phyloP scores from a whole-genome alignment of 2,329 filamentous ascomycete species.

The Botrytis porri region DNA sequence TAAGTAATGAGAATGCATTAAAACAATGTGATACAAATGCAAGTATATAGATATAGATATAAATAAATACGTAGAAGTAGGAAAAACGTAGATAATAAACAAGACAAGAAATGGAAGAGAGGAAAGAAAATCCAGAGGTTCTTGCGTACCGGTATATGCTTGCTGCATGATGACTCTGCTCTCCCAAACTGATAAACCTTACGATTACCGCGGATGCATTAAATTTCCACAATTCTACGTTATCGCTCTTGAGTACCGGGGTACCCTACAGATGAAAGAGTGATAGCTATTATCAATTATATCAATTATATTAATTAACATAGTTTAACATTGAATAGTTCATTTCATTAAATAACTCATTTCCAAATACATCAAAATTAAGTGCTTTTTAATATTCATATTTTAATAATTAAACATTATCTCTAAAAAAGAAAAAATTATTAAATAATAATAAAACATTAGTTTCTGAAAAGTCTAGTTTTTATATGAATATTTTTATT shows the following conservation, averaged over 20 bases:
- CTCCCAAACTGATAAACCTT: neutral
- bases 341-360: too few relatives aligned
- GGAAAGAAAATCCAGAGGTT: neutral
- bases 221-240: slow-evolving; percentile 8
- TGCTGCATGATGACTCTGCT: neutral
- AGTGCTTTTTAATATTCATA: too few relatives aligned
- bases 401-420: too few relatives aligned
- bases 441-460: too few relatives aligned
- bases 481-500: too few relatives aligned
- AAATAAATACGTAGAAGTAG: too few relatives aligned
- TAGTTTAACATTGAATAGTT: too few relatives aligned
- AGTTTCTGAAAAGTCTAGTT: too few relatives aligned
- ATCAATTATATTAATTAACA: too few relatives aligned
- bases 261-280: neutral
- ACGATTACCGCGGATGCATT: neutral
- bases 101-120: neutral
- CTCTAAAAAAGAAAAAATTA: too few relatives aligned
- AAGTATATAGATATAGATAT: neutral
- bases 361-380: too few relatives aligned
- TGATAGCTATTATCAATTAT: neutral
- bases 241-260: slow-evolving; percentile 2
- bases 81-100: neutral
- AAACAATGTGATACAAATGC: neutral
- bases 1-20: neutral
- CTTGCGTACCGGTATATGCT: neutral